Base-by-base conservation (phyloP, 2,329 filamentous ascomycete genomes). In the Amauroascus verrucosus region DNA sequence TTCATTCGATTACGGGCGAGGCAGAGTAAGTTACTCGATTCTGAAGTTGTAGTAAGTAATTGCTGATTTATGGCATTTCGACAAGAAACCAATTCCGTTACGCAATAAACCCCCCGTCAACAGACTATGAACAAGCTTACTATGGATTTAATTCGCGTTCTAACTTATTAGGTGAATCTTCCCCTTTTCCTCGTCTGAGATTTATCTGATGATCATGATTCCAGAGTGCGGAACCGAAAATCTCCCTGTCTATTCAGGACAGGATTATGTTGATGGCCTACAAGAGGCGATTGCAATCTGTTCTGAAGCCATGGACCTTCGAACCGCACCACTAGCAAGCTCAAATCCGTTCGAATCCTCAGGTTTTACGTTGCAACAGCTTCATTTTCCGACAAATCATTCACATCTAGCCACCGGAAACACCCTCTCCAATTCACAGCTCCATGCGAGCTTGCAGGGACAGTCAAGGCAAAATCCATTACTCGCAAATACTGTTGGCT, bases 81-180 rank as follows among this genome's bases (percentile, higher is more conserved):
- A 51, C 14, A 43, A 46, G 16, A 46, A 46, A 28, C n/a, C 28
- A 35, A 14, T 52, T 52, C 16, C 41, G 32, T 33, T 52, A 52
- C 32, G 40, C 46, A 52, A 41, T 52, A 18, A 51, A 38, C 18
- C 48, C 37, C 9, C 33, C 41, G 3, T 38, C 50, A 16, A 46
- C 50, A 6, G 20, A 24, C 26, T 51, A 45, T 22, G 18, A 45
- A 9, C 38, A 51, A 37, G 20, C 30, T 14, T 38, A 20, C 41
- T 41, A 35, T 47, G 32, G 38, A 13, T 44, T 47, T 16, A 37
- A 33, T 22, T 30, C 48, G n/a, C 51, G 49, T 16, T 14, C 51
- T 38, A 43, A 44, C 28, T 30, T 56, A 28, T 28, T 41, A 52
- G 55, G 55, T 56, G 6, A 54, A 30, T 54, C 7, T 45, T 40